Percentiles rank a stretch among this genome's conserved stretches.
Evolutionary conservation across 2,329 filamentous ascomycete genomes (phyloP).

Genomic region (Fusarium sp.): DNA sequence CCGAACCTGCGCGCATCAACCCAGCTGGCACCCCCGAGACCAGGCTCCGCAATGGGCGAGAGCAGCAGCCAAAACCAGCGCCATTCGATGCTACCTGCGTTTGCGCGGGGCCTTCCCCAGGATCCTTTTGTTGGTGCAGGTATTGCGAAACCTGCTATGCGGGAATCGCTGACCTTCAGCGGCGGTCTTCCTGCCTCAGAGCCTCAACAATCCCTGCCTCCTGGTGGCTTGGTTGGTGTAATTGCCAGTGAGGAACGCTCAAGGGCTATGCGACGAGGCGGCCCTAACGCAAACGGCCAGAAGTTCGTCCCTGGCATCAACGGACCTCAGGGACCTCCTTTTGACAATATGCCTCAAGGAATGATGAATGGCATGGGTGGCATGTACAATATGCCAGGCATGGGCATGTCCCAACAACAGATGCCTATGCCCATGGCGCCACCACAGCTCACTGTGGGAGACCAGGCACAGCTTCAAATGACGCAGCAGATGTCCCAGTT

Average conservation of each 20-base stretch:
- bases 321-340: constrained; percentile 54
- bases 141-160: constrained; percentile 76
- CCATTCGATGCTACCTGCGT: constrained; percentile 74
- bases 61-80: constrained; percentile 46
- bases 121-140: constrained; percentile 88
- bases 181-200: constrained; percentile 62
- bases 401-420: constrained; percentile 47
- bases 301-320: constrained; percentile 54
- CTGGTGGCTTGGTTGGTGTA: constrained; percentile 86
- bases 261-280: constrained; percentile 81
- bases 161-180: constrained; percentile 80
- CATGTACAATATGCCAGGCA: constrained; percentile 48
- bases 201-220: constrained; percentile 62
- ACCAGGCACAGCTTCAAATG: constrained; percentile 83
- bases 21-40: constrained; percentile 57
- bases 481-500: constrained; percentile 87
- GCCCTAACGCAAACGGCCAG: constrained; percentile 73
- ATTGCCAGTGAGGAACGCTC: constrained; percentile 88
- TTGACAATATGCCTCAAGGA: constrained; percentile 61
- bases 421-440: constrained; percentile 56
- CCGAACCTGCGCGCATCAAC: constrained; percentile 75
- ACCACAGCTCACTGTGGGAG: constrained; percentile 67
- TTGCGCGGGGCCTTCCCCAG: constrained; percentile 83
- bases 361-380: constrained; percentile 56
- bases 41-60: constrained; percentile 70